Evolutionary conservation across 1,284 basidiomycete species (phyloP).

Genomic region (Moesziomyces aphidis): DNA sequence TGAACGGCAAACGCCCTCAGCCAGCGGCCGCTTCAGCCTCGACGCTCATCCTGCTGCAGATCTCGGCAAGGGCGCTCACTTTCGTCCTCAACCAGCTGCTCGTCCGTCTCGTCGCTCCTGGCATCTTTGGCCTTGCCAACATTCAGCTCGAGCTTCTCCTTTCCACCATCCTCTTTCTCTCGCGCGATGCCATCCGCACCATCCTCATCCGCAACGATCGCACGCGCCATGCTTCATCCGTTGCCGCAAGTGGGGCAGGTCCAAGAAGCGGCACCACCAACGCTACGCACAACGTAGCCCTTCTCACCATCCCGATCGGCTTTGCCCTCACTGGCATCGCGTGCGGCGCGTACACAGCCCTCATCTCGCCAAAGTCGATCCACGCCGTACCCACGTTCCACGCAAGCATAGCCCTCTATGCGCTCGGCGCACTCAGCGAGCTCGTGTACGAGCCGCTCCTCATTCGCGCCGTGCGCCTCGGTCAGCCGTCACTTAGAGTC

Average conservation of each 20-base stretch:
- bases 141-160: constrained; percentile 88
- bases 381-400: constrained; percentile 35
- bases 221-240: too few relatives aligned
- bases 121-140: constrained; percentile 85
- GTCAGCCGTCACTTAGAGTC: constrained; percentile 48
- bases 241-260: neutral
- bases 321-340: constrained; percentile 32
- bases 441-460: constrained; percentile 60
- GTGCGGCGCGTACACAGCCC: constrained; percentile 31
- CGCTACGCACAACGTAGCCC: constrained; percentile 56
- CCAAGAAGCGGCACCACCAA: constrained; percentile 16
- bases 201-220: constrained; percentile 42
- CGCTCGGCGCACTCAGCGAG: constrained; percentile 57
- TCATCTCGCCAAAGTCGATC: constrained; percentile 48
- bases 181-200: constrained; percentile 81
- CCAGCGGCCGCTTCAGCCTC: constrained; percentile 71
- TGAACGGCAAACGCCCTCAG: neutral
- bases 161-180: constrained; percentile 89
- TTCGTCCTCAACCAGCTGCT: constrained; percentile 89
- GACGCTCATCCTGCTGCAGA: constrained; percentile 86
- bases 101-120: constrained; percentile 84
- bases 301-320: constrained; percentile 56
- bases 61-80: constrained; percentile 84
- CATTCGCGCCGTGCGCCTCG: constrained; percentile 48
- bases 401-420: constrained; percentile 53